These are phyloP conservation scores for Vigna angularis DNA, from an alignment of 306 rosid species.

Conservation along the genomic window DNA sequence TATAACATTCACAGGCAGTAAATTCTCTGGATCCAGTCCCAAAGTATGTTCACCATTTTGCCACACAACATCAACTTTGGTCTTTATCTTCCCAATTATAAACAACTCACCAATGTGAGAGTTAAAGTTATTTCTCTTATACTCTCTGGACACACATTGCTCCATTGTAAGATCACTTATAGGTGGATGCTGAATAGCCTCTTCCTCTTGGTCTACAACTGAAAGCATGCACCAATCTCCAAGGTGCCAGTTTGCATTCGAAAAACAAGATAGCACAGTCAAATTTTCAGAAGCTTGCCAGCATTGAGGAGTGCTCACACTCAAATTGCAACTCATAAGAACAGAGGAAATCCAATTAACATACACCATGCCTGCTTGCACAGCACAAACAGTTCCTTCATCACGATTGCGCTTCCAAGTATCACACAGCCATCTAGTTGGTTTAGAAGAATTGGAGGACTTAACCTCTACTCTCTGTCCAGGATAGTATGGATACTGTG, in stretches of 20 bases:
- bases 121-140: slow-evolving; percentile 48
- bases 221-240: slow-evolving; percentile 93
- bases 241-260: slow-evolving; percentile 86
- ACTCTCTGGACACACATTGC: slow-evolving; percentile 53
- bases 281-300: slow-evolving; percentile 72
- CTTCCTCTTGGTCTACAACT: slow-evolving; percentile 47
- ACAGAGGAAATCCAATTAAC: slow-evolving; percentile 82
- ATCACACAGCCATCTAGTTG: slow-evolving; percentile 81
- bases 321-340: slow-evolving; percentile 51
- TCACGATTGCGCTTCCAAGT: slow-evolving; percentile 73
- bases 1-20: slow-evolving; percentile 72
- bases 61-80: slow-evolving; percentile 88
- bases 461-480: slow-evolving; percentile 85
- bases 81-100: slow-evolving; percentile 74
- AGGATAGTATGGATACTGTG: slow-evolving; percentile 86
- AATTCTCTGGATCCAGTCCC: slow-evolving; percentile 69
- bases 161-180: slow-evolving; percentile 45
- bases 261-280: slow-evolving; percentile 72
- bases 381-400: slow-evolving; percentile 81
- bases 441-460: slow-evolving; percentile 61
- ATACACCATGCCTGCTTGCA: slow-evolving; percentile 76
- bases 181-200: slow-evolving; percentile 43
- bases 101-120: slow-evolving; percentile 59
- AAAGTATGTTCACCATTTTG: slow-evolving; percentile 76
- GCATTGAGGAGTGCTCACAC: slow-evolving; percentile 60